Conservation (phyloP, 75 land plant species). For the Selaginella tamariscina region DNA sequence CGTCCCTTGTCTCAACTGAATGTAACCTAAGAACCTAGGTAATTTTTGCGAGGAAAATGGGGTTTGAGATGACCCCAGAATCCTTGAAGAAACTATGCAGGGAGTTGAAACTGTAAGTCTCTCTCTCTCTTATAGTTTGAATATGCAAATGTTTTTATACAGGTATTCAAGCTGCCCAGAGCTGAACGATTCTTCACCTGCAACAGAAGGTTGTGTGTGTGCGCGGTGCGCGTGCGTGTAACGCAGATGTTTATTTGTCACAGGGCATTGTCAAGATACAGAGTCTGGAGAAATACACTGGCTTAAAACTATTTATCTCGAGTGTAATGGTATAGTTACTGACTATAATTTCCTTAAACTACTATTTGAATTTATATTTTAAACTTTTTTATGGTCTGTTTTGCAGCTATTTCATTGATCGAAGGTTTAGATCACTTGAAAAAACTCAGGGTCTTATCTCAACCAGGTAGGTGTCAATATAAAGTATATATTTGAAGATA, state of each 20-base stretch:
- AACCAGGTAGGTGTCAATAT: constrained; percentile 21
- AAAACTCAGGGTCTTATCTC: constrained; percentile 25
- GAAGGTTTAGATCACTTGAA: constrained; percentile 24
- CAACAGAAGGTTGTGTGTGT: constrained; percentile 24
- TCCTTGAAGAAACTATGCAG: constrained; percentile 29
- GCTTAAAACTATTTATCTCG: constrained; percentile 26
- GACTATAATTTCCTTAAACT: background rate
- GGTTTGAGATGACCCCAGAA: constrained; percentile 26
- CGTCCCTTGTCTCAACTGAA: too few relatives aligned
- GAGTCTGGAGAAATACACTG: constrained; percentile 23
- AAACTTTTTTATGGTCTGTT: background rate
- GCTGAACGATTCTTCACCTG: constrained; percentile 29
- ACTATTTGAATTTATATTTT: too few relatives aligned
- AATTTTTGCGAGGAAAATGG: constrained; percentile 11
- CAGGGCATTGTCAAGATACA: constrained; percentile 31
- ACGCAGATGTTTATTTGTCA: background rate
- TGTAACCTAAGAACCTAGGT: too few relatives aligned
- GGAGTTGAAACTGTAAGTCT: constrained; percentile 21
- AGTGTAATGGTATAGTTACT: constrained; percentile 26
- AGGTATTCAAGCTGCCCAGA: constrained; percentile 35
- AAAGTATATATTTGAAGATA: background rate
- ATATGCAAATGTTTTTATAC: background rate
- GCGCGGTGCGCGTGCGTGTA: background rate
- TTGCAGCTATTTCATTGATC: constrained; percentile 26
- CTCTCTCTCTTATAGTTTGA: background rate